phyloP scores from a whole-genome alignment of 306 rosid genomes.

The Cucumis melo region DNA sequence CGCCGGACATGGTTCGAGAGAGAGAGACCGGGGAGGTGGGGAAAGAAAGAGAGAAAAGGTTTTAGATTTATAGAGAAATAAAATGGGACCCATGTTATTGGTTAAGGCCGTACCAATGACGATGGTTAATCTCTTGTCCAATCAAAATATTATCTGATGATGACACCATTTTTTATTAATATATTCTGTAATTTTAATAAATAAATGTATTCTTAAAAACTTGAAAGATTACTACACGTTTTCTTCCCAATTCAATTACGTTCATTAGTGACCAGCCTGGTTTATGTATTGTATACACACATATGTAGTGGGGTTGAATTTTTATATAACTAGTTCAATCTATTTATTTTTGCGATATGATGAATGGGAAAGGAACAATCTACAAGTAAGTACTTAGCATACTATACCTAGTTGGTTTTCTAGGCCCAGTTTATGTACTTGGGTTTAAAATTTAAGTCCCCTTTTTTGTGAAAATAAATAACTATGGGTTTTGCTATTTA shows the following conservation, averaged over 20 bases:
- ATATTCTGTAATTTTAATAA: too few species aligned
- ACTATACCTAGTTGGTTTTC: background rate
- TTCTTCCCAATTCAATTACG: too few species aligned
- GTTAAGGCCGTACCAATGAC: background rate
- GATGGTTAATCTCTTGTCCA: background rate
- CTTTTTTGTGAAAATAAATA: background rate
- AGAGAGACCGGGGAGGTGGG: background rate
- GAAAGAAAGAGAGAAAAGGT: background rate
- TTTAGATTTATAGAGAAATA: background rate
- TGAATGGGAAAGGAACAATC: background rate
- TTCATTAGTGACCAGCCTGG: too few species aligned
- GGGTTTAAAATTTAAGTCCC: background rate
- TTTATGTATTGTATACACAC: too few species aligned
- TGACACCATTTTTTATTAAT: too few species aligned
- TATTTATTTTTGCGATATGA: background rate
- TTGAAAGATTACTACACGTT: too few species aligned
- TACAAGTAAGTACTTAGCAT: background rate
- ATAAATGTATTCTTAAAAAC: too few species aligned
- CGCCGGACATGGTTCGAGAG: slow-evolving; percentile 56
- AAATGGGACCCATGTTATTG: background rate
- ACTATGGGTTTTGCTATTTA: background rate
- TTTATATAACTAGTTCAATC: background rate
- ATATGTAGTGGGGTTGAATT: too few species aligned
- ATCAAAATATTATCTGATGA: too few species aligned
- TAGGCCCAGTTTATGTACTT: background rate